Conservation (phyloP, 1,284 basidiomycete genomes). For the Amylostereum areolatum region DNA sequence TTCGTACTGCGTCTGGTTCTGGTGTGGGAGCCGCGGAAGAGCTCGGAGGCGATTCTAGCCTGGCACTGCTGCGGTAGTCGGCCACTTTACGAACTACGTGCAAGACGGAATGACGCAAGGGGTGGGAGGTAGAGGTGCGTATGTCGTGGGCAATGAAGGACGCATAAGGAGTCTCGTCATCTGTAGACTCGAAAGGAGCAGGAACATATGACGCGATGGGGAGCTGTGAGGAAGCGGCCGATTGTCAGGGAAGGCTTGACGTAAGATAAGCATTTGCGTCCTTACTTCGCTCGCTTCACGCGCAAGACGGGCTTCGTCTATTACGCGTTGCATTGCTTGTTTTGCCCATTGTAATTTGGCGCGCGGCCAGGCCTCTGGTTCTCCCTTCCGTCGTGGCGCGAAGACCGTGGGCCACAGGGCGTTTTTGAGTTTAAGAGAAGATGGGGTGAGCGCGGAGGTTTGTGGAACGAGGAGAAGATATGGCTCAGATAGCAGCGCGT, state of each 20-base stretch:
- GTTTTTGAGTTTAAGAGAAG: slow-evolving; percentile 63
- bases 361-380: slow-evolving; percentile 62
- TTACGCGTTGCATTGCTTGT: slow-evolving; percentile 53
- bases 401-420: slow-evolving; percentile 80
- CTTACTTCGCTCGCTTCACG: slow-evolving; percentile 50
- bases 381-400: slow-evolving; percentile 66
- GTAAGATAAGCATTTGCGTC: no score
- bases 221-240: slow-evolving; percentile 36
- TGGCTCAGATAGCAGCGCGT: slow-evolving; percentile 38
- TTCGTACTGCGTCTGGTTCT: slow-evolving; percentile 25
- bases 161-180: slow-evolving; percentile 25
- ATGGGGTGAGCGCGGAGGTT: slow-evolving; percentile 63
- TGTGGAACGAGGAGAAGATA: slow-evolving; percentile 63
- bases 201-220: slow-evolving; percentile 77
- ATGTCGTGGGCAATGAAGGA: slow-evolving; percentile 66
- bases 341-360: slow-evolving; percentile 67
- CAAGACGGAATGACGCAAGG: slow-evolving; percentile 78
- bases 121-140: slow-evolving; percentile 59
- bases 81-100: slow-evolving; percentile 70
- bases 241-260: background rate
- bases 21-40: slow-evolving; percentile 10
- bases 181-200: slow-evolving; percentile 40
- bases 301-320: slow-evolving; percentile 46
- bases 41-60: background rate
- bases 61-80: slow-evolving; percentile 41